A percentile compares a stretch with the other conserved stretches of the same genome.
Evolutionary conservation across 2,329 filamentous ascomycete species (phyloP).

Genomic region (Fusarium anguioides): DNA sequence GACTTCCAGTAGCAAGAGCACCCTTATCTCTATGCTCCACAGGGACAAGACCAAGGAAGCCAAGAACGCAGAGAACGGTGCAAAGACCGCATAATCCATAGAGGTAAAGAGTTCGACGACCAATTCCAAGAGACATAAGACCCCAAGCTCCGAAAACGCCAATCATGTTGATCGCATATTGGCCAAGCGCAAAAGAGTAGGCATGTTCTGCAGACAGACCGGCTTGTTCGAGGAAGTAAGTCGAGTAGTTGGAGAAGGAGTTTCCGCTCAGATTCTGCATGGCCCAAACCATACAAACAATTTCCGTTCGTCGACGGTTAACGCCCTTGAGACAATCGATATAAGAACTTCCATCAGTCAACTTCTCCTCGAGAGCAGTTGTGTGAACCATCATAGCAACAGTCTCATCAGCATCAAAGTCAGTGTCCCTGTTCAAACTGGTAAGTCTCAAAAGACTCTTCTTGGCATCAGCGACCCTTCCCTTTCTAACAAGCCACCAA

Average conservation of each 20-base stretch:
- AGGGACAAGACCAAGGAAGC: slow-evolving; percentile 82
- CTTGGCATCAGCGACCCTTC: slow-evolving; percentile 73
- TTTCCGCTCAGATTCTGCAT: slow-evolving; percentile 73
- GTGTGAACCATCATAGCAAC: slow-evolving; percentile 94
- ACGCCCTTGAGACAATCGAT: slow-evolving; percentile 85
- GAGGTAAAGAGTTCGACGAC: slow-evolving; percentile 80
- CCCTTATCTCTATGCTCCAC: slow-evolving; percentile 66
- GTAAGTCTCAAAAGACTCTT: slow-evolving; percentile 73
- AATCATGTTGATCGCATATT: slow-evolving; percentile 79
- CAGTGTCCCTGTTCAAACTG: slow-evolving; percentile 69
- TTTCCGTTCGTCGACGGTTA: slow-evolving; percentile 80
- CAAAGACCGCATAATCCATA: slow-evolving; percentile 81
- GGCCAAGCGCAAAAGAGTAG: slow-evolving; percentile 70
- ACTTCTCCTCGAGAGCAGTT: slow-evolving; percentile 80
- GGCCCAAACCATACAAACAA: slow-evolving; percentile 72
- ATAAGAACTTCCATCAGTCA: slow-evolving; percentile 79
- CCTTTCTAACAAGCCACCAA: slow-evolving; percentile 79
- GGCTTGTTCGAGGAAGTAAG: slow-evolving; percentile 70
- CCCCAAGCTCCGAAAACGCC: slow-evolving; percentile 86
- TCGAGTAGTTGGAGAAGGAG: slow-evolving; percentile 73
- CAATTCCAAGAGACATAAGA: slow-evolving; percentile 79
- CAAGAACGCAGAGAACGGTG: slow-evolving; percentile 81
- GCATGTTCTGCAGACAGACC: slow-evolving; percentile 61
- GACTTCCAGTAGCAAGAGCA: slow-evolving; percentile 80
- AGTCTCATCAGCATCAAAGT: slow-evolving; percentile 85